These are phyloP conservation scores for Jackrogersella minutella DNA, from an alignment of 495 filamentous ascomycete genomes.

Conservation along the genomic window DNA sequence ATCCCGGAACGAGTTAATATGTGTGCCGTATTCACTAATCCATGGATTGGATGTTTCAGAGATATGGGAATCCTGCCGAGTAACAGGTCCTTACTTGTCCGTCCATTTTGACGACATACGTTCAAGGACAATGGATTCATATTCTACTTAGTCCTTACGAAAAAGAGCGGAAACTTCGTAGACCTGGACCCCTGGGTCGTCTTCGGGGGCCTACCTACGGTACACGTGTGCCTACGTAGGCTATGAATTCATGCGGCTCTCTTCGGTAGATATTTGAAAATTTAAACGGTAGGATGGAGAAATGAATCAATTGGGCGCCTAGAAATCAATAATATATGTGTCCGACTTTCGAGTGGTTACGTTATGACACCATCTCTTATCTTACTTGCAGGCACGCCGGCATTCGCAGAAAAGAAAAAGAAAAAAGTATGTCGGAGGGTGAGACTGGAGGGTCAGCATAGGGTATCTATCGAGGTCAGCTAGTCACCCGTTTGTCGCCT, in stretches of 20 bases:
- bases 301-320: slow-evolving; percentile 33
- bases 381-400: slow-evolving; percentile 30
- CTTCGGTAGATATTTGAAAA: slow-evolving; percentile 19
- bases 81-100: not conserved
- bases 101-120: not conserved
- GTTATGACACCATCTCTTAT: slow-evolving; percentile 18
- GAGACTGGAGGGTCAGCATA: slow-evolving; percentile 3
- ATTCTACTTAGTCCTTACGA: slow-evolving; percentile 8
- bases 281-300: not conserved
- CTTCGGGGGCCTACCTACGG: slow-evolving; percentile 25
- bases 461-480: not conserved
- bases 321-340: slow-evolving; percentile 22
- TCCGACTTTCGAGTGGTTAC: slow-evolving; percentile 20
- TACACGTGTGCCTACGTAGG: slow-evolving; percentile 36
- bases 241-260: slow-evolving; percentile 29
- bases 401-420: slow-evolving; percentile 19
- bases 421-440: not conserved
- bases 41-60: slow-evolving; percentile 10
- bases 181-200: slow-evolving; percentile 11
- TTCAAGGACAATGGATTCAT: slow-evolving; percentile 13
- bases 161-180: slow-evolving; percentile 3
- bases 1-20: slow-evolving; percentile 6
- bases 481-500: slow-evolving; percentile 18
- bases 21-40: not conserved
- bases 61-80: slow-evolving; percentile 15